Conservation (phyloP, 2,329 filamentous ascomycete genomes). For the Colletotrichum filicis region DNA sequence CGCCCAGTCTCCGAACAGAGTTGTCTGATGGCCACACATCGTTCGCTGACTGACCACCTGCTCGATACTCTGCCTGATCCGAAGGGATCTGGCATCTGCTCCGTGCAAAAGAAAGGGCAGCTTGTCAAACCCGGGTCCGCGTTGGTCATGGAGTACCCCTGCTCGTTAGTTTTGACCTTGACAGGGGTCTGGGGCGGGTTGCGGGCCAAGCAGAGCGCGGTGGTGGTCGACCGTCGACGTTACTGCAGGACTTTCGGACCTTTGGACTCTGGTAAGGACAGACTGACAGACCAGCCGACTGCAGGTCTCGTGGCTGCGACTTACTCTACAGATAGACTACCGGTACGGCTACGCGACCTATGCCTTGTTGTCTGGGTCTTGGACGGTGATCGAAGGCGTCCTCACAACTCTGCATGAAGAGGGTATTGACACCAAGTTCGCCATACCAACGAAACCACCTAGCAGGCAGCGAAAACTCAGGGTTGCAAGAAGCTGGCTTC, state of each 20-base stretch:
- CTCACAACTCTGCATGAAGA: neutral
- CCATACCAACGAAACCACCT: too few relatives aligned
- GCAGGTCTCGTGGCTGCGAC: neutral
- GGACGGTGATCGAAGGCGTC: neutral
- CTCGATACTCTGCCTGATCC: neutral
- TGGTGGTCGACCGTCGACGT: slow-evolving; percentile 1
- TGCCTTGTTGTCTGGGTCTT: neutral
- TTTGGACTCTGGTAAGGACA: slow-evolving; percentile 1
- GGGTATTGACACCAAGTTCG: neutral
- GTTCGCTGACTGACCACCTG: neutral
- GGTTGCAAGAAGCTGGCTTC: neutral
- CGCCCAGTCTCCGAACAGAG: neutral
- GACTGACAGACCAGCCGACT: slow-evolving; percentile 8
- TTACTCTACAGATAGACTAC: neutral
- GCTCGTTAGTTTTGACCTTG: slow-evolving; percentile 22
- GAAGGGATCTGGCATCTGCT: slow-evolving; percentile 2
- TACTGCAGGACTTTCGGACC: slow-evolving; percentile 15
- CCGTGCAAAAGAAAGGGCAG: slow-evolving; percentile 10
- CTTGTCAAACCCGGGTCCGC: slow-evolving; percentile 26
- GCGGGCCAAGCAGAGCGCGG: neutral
- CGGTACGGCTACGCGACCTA: too few relatives aligned
- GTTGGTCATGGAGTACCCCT: slow-evolving; percentile 21
- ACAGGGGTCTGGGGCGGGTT: slow-evolving; percentile 15
- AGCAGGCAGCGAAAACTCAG: neutral
- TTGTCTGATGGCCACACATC: neutral